Evolutionary conservation across 352 stramenopile genomes (phyloP).

Genomic region (Pythium brachiatum): DNA sequence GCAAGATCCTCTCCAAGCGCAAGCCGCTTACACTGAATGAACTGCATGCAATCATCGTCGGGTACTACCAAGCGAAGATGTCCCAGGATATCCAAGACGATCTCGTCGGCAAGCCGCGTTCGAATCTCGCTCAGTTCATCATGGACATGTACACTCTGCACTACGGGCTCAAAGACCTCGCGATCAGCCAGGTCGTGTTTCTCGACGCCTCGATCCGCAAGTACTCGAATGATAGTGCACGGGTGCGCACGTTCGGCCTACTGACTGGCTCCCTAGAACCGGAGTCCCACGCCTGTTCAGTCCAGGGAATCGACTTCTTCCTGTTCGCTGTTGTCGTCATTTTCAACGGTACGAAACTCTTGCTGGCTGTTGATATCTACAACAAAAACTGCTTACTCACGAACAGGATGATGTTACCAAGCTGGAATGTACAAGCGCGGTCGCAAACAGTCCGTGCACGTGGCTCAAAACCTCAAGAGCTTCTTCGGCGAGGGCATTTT

Average conservation of each 20-base stretch:
- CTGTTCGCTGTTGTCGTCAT: conserved; percentile 74
- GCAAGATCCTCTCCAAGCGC: conserved; percentile 71
- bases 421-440: conserved; percentile 68
- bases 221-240: conserved; percentile 61
- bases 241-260: conserved; percentile 63
- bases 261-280: conserved; percentile 73
- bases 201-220: conserved; percentile 74
- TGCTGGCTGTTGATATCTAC: background rate
- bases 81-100: conserved; percentile 77
- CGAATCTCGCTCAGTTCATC: conserved; percentile 73
- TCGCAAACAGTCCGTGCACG: conserved; percentile 57
- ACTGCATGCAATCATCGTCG: conserved; percentile 68
- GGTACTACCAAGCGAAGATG: conserved; percentile 82
- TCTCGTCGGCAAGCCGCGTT: conserved; percentile 43
- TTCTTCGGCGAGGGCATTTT: conserved; percentile 74
- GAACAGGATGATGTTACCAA: conserved; percentile 21
- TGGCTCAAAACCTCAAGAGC: conserved; percentile 65
- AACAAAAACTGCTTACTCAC: background rate
- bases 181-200: conserved; percentile 78
- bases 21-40: conserved; percentile 72
- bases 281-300: conserved; percentile 69
- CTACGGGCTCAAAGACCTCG: conserved; percentile 76
- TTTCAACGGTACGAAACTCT: conserved; percentile 54
- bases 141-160: conserved; percentile 84
- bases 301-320: conserved; percentile 75